Base-by-base conservation (phyloP, 345 rosid species). In the Adansonia digitata region DNA sequence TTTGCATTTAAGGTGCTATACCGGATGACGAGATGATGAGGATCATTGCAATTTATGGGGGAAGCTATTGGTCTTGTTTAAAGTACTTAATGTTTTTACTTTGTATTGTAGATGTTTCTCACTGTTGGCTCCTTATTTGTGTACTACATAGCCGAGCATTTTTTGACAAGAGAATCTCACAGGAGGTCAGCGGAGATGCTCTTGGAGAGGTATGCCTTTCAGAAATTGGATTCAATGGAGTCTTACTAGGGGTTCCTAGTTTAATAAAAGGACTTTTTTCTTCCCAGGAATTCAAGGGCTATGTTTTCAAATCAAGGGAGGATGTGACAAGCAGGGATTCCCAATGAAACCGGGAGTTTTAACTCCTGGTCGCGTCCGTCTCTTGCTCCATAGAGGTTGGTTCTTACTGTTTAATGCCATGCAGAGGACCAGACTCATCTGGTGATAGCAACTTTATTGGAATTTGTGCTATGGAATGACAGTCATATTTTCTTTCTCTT, bases 291-390 rank as follows among this genome's bases (percentile, higher is more conserved):
- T 57, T 55, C 62, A 57, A 57, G 35, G 62, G 62, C 35, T 57
- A 57, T 57, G 35, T 57, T 57, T 57, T 57, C 62, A 57, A 57
- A 57, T 57, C 35, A 57, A 12, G 62, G 62, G 62, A 26, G 62
- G 62, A 26, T 57, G 35, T 57, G 62, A 57, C 35, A 26, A 57
- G 35, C 62, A 57, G 18, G 62, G 35, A 12, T 57, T 57, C 62
- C 35, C 62, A 26, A 26, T 26, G 62, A 57, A 57, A 13, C 62
- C 26, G 9, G 62, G 62, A 24, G 61, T 56, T 6, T 26, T 56
- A 24, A 56, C 61, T 56, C 61, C 34, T 56, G 61, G 31, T 56
- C 17, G 34, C 12, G 61, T 57, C 4, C 35, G 18, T 57, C 62
- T 57, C 18, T 57, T 57, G 62, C 62, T 57, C 18, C 35, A 57